Base-by-base conservation (phyloP, 305 asterid species). In the Fraxinus sp. region DNA sequence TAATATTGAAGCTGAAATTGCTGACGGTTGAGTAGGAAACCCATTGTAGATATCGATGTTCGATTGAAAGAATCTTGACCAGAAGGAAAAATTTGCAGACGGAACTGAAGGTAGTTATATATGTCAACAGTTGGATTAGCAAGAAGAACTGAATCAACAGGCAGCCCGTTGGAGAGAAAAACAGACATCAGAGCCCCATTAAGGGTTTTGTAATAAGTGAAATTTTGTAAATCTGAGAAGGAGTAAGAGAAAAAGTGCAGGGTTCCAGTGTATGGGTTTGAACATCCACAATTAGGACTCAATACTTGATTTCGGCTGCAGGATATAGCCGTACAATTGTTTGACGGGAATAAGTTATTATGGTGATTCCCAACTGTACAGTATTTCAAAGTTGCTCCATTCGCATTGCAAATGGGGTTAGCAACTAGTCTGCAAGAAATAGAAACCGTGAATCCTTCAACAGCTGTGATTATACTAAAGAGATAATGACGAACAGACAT, bases 21-120 rank as follows among this genome's bases (percentile, higher is more conserved):
- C 77, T 95, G 98, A 66, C 96, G 93, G 82, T 93, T 95, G 83
- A 95, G 96, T 77, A 93, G 41, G 75, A 83, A 94, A 74, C 97
- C 92, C 11, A 94, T 90, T 14, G 78, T 77, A 22, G 97, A 88
- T 83, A 90, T 80, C 26, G 95, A 85, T 46, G 94, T 86, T 41
- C 93, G 87, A 75, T 92, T 88, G 87, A 95, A 94, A 6, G 85
- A 84, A 78, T 87, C 89, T 85, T 89, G 86, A 32, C 87, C 89
- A 0, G 94, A 87, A 75, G 99, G 97, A 87, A 95, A 95, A 71
- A 95, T 85, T 83, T 92, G 94, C 85, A 94, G 26, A 26, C 87
- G 82, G 79, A 89, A 76, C 84, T 86, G 87, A 43, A 94, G 90
- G 90, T 90, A 91, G 66, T 90, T 87, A 77, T 81, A 74, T 28